Evolutionary conservation across 768 basidiomycete species (phyloP), one percentile per base, ranked within the genome.

Genomic region (Suillus plorans): DNA sequence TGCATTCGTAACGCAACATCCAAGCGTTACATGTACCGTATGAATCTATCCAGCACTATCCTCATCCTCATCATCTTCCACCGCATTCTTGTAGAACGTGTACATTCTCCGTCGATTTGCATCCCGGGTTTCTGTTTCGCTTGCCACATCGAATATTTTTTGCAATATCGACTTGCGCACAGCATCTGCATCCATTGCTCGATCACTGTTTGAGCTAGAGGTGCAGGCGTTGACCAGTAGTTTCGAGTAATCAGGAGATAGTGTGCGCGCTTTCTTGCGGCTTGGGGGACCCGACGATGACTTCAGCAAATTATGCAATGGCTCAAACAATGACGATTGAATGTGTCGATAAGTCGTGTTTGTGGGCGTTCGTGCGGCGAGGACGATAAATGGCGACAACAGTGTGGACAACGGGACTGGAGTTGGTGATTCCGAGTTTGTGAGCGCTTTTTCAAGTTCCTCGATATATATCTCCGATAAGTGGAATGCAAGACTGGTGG

Each of bases 401-500:
- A 94, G 78, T 4, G 79, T 76, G 18, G 84, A 76, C 18, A 89
- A 77, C 20, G 89, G 87, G 0, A 79, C 81, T 18, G 84, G 80
- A 1, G 71, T 61, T 18, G 75, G 69, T 20, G 76, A 62, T 1
- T 74, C 67, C 47, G 69, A 72, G 39, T 62, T 62, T 39, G 72
- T 73, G 8, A 87, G 70, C 4, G 80, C 86, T 71, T 87, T 94
- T 72, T 97, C 87, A 42, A 99, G 84, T 73, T 99, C 97, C 68
- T 93, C 90, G 16, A 96, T 74, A 74, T 93, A 97, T 56, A 98
- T 87, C 73, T 99, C 97, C 16, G 89, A 84, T 22, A 99, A 76
- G 74, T 99, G 97, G 72, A 89, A 95, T 28, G 87, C 81, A 22
- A 99, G 81, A 65, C 95, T 87, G 4, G 82, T 77, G 2, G 97